phyloP scores from a whole-genome alignment of 768 basidiomycete genomes.

The Pleurotus giganteus region DNA sequence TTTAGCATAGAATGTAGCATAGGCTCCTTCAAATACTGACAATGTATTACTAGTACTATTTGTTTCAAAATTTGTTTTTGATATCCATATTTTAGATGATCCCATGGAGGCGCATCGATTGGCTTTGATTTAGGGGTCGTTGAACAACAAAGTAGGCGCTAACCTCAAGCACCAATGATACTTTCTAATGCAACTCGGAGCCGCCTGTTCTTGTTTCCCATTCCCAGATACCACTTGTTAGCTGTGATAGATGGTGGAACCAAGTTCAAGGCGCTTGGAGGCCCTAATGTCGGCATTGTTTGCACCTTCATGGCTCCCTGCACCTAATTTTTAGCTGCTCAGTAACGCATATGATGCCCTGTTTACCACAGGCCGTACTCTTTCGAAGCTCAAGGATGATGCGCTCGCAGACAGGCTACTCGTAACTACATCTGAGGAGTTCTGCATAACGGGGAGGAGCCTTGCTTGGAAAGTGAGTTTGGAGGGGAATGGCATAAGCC shows the following conservation, averaged over 20 bases:
- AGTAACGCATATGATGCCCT: slow-evolving; percentile 43
- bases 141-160: background rate
- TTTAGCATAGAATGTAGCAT: background rate
- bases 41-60: no score
- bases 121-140: background rate
- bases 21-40: no score
- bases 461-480: slow-evolving; percentile 25
- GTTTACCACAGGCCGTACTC: slow-evolving; percentile 50
- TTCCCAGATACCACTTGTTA: no score
- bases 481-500: background rate
- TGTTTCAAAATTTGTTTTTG: no score
- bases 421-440: slow-evolving; percentile 32
- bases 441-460: slow-evolving; percentile 70
- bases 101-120: no score
- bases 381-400: slow-evolving; percentile 67
- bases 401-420: slow-evolving; percentile 62
- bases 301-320: background rate
- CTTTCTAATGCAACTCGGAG: background rate
- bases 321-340: slow-evolving; percentile 7
- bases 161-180: no score
- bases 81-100: no score
- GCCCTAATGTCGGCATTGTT: slow-evolving; percentile 2
- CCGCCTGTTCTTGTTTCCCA: background rate
- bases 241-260: slow-evolving; percentile 3
- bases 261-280: background rate